phyloP scores from a whole-genome alignment of 2,329 filamentous ascomycete genomes.

The Fragosphaeria purpurea region DNA sequence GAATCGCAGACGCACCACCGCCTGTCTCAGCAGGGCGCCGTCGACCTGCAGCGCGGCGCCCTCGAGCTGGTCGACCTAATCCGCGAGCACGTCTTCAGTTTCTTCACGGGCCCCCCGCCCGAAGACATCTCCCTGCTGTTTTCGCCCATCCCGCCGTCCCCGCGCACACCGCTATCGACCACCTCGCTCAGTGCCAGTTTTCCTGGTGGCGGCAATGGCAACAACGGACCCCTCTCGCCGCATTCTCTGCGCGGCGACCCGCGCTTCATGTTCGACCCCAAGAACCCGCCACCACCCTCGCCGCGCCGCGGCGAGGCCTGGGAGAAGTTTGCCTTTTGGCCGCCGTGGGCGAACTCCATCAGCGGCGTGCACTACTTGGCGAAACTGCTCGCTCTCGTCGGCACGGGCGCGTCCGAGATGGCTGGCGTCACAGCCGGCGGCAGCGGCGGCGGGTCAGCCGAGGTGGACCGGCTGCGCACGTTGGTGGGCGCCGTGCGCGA shows the following conservation, averaged over 20 bases:
- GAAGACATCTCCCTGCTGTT: slow-evolving; percentile 85
- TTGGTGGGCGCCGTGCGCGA: slow-evolving; percentile 75
- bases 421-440: slow-evolving; percentile 57
- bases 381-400: slow-evolving; percentile 70
- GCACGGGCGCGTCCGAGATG: slow-evolving; percentile 80
- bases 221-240: slow-evolving; percentile 34
- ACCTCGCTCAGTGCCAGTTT: slow-evolving; percentile 13
- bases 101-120: slow-evolving; percentile 80
- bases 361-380: slow-evolving; percentile 87
- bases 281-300: slow-evolving; percentile 65
- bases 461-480: slow-evolving; percentile 61
- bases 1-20: slow-evolving; percentile 74
- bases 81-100: slow-evolving; percentile 65
- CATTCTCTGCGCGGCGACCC: slow-evolving; percentile 52
- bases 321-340: slow-evolving; percentile 96
- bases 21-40: slow-evolving; percentile 59
- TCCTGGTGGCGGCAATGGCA: neutral
- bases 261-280: slow-evolving; percentile 70
- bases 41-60: slow-evolving; percentile 65
- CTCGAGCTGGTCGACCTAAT: slow-evolving; percentile 76
- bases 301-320: slow-evolving; percentile 73
- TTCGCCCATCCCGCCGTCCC: slow-evolving; percentile 65
- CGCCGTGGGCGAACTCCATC: slow-evolving; percentile 81
- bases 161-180: slow-evolving; percentile 54
- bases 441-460: slow-evolving; percentile 40